Evolutionary conservation across 306 rosid species (phyloP), one percentile per base, ranked within the genome.

Genomic region (Calophaca sinica): DNA sequence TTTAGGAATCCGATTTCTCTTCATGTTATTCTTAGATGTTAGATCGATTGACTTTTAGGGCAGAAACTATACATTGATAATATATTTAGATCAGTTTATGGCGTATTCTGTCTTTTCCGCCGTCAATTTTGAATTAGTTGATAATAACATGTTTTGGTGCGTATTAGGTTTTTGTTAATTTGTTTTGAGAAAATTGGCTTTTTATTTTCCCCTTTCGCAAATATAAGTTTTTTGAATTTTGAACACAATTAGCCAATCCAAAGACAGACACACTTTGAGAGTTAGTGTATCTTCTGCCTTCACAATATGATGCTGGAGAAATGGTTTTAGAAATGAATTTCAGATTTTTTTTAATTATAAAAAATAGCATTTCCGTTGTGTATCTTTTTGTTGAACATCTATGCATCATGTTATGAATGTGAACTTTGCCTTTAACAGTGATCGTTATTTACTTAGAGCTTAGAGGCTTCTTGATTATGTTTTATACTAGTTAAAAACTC

Each of bases 41-140:
- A 58, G 77, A 75, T 81, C 77, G 48, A 7, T 80, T 80, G 11
- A 13, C 2, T 65, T n/a, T 38, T 80, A 48, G 64, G 57, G 63
- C 0, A n/a, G 7, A 20, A 1, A 2, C 9, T 26, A 4, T 11
- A 62, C 39, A 48, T 0, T 60, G 35, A 2, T 72, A 3, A n/a
- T 33, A 0, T 42, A 33, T 72, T 54, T 72, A 2, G 20, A 8
- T 3, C 9, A 2, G 9, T 52, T 46, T 62, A 5, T 44, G 33
- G 28, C 15, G 9, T n/a, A 4, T 38, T 35, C 1, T 64, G 28
- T 39, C 4, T 14, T 28, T 76, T 79, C 6, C 44, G 9, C 46
- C 8, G 0, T 57, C 9, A 33, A 15, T 66, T 66, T 36, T 14
- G 29, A 73, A 20, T 20, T 62, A 9, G 11, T 15, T 38, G 59